phyloP scores from a whole-genome alignment of 768 basidiomycete genomes.

The Hortiboletus campestris region DNA sequence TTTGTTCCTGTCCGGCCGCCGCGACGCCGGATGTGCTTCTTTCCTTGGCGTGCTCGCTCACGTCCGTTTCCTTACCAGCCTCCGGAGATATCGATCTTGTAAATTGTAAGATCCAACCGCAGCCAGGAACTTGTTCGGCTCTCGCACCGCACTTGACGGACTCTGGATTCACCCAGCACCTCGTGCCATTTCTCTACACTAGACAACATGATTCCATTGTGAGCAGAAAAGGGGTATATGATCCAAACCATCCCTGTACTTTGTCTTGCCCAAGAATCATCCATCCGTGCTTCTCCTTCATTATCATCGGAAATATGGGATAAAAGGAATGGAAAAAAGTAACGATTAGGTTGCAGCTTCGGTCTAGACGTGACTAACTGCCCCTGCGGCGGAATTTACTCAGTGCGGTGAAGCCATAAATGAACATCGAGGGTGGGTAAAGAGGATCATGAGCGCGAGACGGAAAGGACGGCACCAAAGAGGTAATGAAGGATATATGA shows the following conservation, averaged over 20 bases:
- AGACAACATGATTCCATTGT: constrained; percentile 18
- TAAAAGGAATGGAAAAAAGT: constrained; percentile 6
- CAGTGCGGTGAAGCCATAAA: constrained; percentile 22
- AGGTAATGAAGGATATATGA: constrained; percentile 35
- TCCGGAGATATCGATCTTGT: constrained; percentile 44
- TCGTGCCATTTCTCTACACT: constrained; percentile 15
- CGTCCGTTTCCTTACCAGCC: constrained; percentile 29
- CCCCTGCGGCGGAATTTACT: constrained; percentile 28
- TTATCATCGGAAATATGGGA: constrained; percentile 7
- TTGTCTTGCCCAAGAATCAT: constrained; percentile 20
- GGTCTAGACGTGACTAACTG: constrained; percentile 23
- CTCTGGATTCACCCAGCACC: constrained; percentile 2
- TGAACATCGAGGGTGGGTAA: constrained; percentile 27
- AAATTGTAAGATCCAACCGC: not conserved
- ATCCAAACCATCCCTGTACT: constrained; percentile 19
- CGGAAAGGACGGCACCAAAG: constrained; percentile 20
- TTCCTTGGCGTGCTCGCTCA: not conserved
- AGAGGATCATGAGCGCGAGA: constrained; percentile 23
- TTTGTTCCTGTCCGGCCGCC: not conserved
- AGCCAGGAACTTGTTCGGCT: not conserved
- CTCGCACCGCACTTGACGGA: not conserved
- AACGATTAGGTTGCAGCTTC: constrained; percentile 27
- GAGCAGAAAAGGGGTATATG: constrained; percentile 19
- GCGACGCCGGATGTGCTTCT: not conserved
- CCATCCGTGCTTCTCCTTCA: constrained; percentile 7